Evolutionary conservation across 2,329 filamentous ascomycete genomes (phyloP), one percentile per base, ranked within the genome.

Genomic region (Aspergillus piperis): DNA sequence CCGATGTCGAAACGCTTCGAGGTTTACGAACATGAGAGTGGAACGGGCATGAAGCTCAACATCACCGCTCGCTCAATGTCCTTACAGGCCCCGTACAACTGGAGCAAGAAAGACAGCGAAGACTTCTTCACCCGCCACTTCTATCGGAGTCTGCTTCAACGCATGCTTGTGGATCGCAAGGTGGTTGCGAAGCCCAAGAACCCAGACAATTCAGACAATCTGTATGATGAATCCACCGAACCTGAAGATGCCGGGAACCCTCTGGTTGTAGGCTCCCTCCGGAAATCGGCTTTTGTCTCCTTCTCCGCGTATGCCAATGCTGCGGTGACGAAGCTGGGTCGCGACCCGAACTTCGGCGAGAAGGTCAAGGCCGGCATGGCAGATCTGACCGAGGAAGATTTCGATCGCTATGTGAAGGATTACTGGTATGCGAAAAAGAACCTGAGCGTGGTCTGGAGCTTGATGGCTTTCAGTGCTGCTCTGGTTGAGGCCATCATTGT

Each of bases 61-160:
- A 96, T 98, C 72, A 99, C 95, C 3, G 92, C 95, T 1, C 87
- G 95, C 48, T 96, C 96, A 90, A 97, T 98, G 94, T 94, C 94
- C 2, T 93, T 96, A 53, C 95, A 99, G 78, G 95, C 95, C 7
- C 93, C 95, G 1, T 83, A 88, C 61, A 99, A 99, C 79, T 99
- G 95, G 95, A 90, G 90, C 2, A 81, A 82, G 23, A 80, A 83
- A 27, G 93, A 96, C 62, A 96, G 91, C 73, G 89, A 92, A 54
- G 83, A 82, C 7, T 99, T 98, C 79, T 98, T 99, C 80, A 91
- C 88, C 0, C 86, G 94, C 0, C 95, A 99, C 75, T 96, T 95
- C 77, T 99, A 90, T 80, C 90, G 95, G 48, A 91, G 95, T 0
- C 82, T 98, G 0, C 81, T 98, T 21, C 95, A 99, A 75, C 90